Percentiles rank a stretch among this genome's conserved stretches.
Conservation (phyloP, 495 filamentous ascomycete species). For the Penicillium ucsense region DNA sequence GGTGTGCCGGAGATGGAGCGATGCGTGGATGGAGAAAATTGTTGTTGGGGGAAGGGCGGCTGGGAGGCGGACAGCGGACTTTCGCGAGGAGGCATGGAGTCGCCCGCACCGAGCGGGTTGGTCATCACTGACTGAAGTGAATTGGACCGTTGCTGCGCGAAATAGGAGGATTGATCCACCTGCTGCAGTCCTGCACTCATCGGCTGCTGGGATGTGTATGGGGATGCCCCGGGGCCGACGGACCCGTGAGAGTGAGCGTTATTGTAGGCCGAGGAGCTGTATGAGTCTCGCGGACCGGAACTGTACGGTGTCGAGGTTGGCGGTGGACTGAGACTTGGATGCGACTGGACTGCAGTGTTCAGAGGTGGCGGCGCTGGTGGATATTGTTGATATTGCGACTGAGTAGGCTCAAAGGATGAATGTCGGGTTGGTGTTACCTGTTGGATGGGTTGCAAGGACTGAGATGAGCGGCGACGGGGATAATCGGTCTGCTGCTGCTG, state of each 20-base stretch:
- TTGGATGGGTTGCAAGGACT: slow-evolving; percentile 32
- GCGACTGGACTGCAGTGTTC: slow-evolving; percentile 23
- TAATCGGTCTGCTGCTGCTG: slow-evolving; percentile 18
- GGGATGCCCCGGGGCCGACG: slow-evolving; percentile 20
- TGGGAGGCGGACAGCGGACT: slow-evolving; percentile 33
- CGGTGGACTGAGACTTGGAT: slow-evolving; percentile 29
- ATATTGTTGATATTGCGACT: slow-evolving; percentile 39
- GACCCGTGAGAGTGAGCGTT: slow-evolving; percentile 19
- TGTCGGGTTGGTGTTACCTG: slow-evolving; percentile 33
- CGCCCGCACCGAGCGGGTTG: slow-evolving; percentile 26
- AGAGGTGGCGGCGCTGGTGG: slow-evolving; percentile 22
- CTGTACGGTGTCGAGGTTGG: slow-evolving; percentile 25
- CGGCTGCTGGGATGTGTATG: slow-evolving; percentile 28
- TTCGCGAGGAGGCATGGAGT: slow-evolving; percentile 29
- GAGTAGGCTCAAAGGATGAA: slow-evolving; percentile 31
- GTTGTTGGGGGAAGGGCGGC: slow-evolving; percentile 27
- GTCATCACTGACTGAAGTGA: slow-evolving; percentile 39
- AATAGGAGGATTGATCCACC: slow-evolving; percentile 28
- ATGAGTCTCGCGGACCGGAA: slow-evolving; percentile 26
- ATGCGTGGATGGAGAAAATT: slow-evolving; percentile 31
- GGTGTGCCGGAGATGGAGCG: slow-evolving; percentile 39
- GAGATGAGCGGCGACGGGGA: slow-evolving; percentile 29
- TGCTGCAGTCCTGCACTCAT: slow-evolving; percentile 20
- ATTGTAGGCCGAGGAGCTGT: slow-evolving; percentile 25
- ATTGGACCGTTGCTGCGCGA: slow-evolving; percentile 36